A percentile compares a stretch with the other conserved stretches of the same genome.
Conservation (phyloP, 345 rosid genomes). For the thale cress (Arabidopsis thaliana) region TAIR10.1 NC_003070.9:15926001-15926500, state of each 20-base stretch:
- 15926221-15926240: slow-evolving; percentile 25
- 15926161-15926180: slow-evolving; percentile 5
- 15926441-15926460: not conserved
- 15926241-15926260: slow-evolving; percentile 22
- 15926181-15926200: slow-evolving; percentile 5
- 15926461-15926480: slow-evolving; percentile 10
- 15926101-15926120: slow-evolving; percentile 50
- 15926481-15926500: not conserved
- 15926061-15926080: not conserved
- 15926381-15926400: slow-evolving; percentile 38
- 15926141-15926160: slow-evolving; percentile 2
- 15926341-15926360: slow-evolving; percentile 27
- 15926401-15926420: slow-evolving; percentile 54
- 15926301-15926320: slow-evolving; percentile 1
- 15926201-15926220: slow-evolving; percentile 45
- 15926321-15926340: slow-evolving; percentile 7
- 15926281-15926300: slow-evolving; percentile 12
- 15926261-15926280: not conserved
- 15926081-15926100: slow-evolving; percentile 41
- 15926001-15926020: slow-evolving; percentile 34
- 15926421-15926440: not conserved
- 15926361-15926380: slow-evolving; percentile 17
- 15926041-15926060: not conserved
- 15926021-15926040: slow-evolving; percentile 19
- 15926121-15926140: not conserved